Percentiles rank a stretch among this genome's conserved stretches.
These are phyloP conservation scores for Stagonosporopsis tanaceti DNA, from an alignment of 2,329 filamentous ascomycete species.

Conservation along the genomic window DNA sequence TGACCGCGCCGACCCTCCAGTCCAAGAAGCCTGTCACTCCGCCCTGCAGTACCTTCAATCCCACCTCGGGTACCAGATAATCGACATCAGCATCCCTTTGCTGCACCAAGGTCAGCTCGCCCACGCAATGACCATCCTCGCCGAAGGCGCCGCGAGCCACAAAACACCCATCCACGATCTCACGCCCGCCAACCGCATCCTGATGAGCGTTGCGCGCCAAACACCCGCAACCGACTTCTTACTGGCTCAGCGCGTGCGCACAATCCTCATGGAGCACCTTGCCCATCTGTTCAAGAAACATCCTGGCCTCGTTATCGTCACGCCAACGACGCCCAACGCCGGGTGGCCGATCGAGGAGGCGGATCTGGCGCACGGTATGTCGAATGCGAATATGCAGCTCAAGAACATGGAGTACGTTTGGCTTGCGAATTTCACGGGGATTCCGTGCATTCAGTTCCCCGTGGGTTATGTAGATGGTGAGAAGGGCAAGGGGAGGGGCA, in stretches of 20 bases:
- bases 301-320: slow-evolving; percentile 79
- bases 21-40: slow-evolving; percentile 67
- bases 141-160: slow-evolving; percentile 68
- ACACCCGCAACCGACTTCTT: slow-evolving; percentile 75
- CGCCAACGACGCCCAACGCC: slow-evolving; percentile 76
- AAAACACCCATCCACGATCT: slow-evolving; percentile 63
- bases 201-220: slow-evolving; percentile 70
- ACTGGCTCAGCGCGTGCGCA: slow-evolving; percentile 75
- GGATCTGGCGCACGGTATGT: slow-evolving; percentile 71
- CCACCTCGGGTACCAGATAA: slow-evolving; percentile 61
- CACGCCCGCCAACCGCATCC: slow-evolving; percentile 72
- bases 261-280: slow-evolving; percentile 80
- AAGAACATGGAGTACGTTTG: slow-evolving; percentile 85
- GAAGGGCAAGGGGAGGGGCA: slow-evolving; percentile 61
- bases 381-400: slow-evolving; percentile 76
- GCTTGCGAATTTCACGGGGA: slow-evolving; percentile 82
- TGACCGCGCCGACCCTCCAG: slow-evolving; percentile 69
- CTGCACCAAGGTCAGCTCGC: slow-evolving; percentile 76
- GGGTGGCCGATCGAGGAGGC: slow-evolving; percentile 76
- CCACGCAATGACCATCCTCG: slow-evolving; percentile 79
- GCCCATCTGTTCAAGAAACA: slow-evolving; percentile 73
- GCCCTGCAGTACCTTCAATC: slow-evolving; percentile 66
- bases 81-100: slow-evolving; percentile 72
- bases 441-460: slow-evolving; percentile 77
- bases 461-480: slow-evolving; percentile 72